phyloP scores from a whole-genome alignment of 2,329 filamentous ascomycete species.

The Penicillium sp. region DNA sequence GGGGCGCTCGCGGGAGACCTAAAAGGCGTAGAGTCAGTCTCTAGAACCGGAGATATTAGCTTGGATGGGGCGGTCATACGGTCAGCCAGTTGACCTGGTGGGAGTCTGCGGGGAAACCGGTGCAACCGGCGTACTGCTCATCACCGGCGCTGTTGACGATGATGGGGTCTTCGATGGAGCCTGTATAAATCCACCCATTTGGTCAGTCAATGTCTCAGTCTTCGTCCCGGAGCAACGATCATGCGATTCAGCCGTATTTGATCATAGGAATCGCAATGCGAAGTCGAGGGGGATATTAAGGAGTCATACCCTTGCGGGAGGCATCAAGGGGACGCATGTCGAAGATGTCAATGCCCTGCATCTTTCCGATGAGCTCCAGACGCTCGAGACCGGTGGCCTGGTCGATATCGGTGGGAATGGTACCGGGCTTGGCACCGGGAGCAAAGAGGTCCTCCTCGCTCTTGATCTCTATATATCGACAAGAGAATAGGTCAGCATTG shows the following conservation, averaged over 20 bases:
- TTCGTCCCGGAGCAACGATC: not conserved
- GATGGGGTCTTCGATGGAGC: conserved; percentile 87
- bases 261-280: not conserved
- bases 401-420: conserved; percentile 89
- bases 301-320: conserved; percentile 70
- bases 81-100: conserved; percentile 89
- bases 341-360: conserved; percentile 97
- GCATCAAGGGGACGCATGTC: conserved; percentile 96
- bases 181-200: conserved; percentile 44
- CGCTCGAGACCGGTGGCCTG: conserved; percentile 97
- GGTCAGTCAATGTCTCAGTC: conserved; percentile 4
- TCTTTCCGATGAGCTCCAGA: conserved; percentile 98
- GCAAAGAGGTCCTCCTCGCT: conserved; percentile 76
- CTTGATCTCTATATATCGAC: conserved; percentile 68
- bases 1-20: conserved; percentile 86
- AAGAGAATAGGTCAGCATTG: conserved; percentile 24
- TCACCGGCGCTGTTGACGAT: conserved; percentile 86
- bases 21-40: conserved; percentile 1
- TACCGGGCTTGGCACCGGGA: conserved; percentile 77
- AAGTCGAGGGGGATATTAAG: conserved; percentile 18
- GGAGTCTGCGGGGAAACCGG: conserved; percentile 86
- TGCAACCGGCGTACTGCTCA: conserved; percentile 97
- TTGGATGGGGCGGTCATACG: conserved; percentile 52
- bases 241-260: not conserved
- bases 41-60: not conserved